Conservation (phyloP, 768 basidiomycete species). For the Podaxis carcinomalis region DNA sequence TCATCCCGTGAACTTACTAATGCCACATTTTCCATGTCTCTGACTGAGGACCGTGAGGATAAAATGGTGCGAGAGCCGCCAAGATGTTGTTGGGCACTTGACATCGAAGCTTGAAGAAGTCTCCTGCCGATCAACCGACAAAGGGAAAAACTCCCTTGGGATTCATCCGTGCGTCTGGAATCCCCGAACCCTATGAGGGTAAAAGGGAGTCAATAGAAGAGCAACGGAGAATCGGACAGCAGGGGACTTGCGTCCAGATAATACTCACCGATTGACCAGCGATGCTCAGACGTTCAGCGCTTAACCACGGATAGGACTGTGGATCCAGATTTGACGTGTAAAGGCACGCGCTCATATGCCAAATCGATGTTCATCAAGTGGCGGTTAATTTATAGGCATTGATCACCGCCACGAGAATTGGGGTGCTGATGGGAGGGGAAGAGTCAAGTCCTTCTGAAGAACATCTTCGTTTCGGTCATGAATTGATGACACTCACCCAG, state of each 20-base stretch:
- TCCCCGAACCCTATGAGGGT: background rate
- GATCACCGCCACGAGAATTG: constrained; percentile 11
- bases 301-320: background rate
- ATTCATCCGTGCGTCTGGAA: background rate
- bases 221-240: background rate
- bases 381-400: background rate
- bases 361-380: background rate
- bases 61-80: background rate
- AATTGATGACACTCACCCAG: background rate
- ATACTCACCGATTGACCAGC: background rate
- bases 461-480: background rate
- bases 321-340: background rate
- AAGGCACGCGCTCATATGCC: background rate
- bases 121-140: constrained; percentile 1
- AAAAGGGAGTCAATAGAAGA: background rate
- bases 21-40: background rate
- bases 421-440: constrained; percentile 7
- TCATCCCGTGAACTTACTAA: background rate
- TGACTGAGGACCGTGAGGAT: background rate
- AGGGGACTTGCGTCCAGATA: background rate
- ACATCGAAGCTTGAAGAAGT: background rate
- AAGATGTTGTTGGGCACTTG: background rate
- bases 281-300: background rate
- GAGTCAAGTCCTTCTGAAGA: background rate
- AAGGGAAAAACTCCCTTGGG: background rate